phyloP scores from a whole-genome alignment of 805 yeast genomes.

The Monosporozyma solicola region DNA sequence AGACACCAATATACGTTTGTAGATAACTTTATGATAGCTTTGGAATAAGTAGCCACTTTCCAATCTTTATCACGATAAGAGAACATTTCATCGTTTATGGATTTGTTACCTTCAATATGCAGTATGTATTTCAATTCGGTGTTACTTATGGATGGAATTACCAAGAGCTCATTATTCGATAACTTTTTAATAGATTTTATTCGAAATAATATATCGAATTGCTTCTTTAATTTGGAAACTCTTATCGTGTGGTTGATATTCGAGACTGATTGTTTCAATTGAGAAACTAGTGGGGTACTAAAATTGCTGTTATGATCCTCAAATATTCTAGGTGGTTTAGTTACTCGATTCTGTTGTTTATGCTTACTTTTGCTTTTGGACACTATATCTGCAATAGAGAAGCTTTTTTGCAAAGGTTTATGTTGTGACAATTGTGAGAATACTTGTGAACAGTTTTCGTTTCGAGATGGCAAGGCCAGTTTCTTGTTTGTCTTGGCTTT shows the following conservation, averaged over 20 bases:
- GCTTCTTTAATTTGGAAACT: background rate
- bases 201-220: slow-evolving; percentile 1
- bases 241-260: background rate
- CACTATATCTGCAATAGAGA: background rate
- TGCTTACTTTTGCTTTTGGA: background rate
- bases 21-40: slow-evolving; percentile 1
- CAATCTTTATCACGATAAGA: background rate
- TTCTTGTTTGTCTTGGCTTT: background rate
- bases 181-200: background rate
- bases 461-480: background rate
- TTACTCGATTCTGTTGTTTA: background rate
- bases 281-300: background rate
- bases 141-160: background rate
- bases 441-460: background rate
- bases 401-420: background rate
- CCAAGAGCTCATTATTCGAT: slow-evolving; percentile 1
- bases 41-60: slow-evolving; percentile 7
- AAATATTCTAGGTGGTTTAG: background rate
- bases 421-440: background rate
- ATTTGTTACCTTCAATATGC: background rate
- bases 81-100: background rate
- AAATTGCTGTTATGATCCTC: background rate
- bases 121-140: background rate
- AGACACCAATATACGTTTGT: slow-evolving; percentile 7
- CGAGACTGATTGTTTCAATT: background rate